Conservation (phyloP, 2,329 filamentous ascomycete genomes). For the Paracorniculantispora psalliotae region DNA sequence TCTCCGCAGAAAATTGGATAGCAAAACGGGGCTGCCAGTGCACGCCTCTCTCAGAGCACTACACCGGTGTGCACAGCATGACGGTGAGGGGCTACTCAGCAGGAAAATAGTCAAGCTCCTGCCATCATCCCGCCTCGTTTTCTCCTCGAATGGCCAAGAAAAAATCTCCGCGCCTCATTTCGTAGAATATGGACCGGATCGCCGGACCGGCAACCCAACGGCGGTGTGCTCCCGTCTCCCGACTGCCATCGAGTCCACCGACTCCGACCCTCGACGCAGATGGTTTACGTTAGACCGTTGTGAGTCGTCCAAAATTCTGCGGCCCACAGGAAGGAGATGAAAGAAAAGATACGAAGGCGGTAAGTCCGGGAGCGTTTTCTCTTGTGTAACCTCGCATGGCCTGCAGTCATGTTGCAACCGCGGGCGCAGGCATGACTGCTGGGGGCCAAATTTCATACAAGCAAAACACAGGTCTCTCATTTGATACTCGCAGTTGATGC, state of each 20-base stretch:
- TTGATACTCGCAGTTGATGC: neutral
- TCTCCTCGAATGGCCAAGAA: no score
- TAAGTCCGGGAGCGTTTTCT: neutral
- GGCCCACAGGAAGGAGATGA: neutral
- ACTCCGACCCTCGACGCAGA: neutral
- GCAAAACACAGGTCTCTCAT: neutral
- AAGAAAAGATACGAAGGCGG: neutral
- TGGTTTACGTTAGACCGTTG: no score
- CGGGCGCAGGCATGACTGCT: neutral
- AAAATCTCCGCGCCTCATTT: neutral
- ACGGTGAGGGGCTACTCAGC: neutral
- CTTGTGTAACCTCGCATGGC: neutral
- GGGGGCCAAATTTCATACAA: neutral
- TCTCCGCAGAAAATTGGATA: neutral
- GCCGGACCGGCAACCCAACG: neutral
- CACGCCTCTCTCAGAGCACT: neutral
- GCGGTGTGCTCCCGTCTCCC: neutral
- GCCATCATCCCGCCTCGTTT: no score
- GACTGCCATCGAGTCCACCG: neutral
- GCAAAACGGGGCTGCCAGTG: neutral
- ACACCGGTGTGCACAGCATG: neutral
- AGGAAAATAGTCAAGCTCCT: no score
- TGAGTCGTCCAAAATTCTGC: neutral
- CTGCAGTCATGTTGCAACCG: neutral
- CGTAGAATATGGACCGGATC: no score